Percentiles rank a stretch among this genome's conserved stretches.
Evolutionary conservation across 139 green algal genomes (phyloP).

Genomic region (Pycnococcus provasolii): DNA sequence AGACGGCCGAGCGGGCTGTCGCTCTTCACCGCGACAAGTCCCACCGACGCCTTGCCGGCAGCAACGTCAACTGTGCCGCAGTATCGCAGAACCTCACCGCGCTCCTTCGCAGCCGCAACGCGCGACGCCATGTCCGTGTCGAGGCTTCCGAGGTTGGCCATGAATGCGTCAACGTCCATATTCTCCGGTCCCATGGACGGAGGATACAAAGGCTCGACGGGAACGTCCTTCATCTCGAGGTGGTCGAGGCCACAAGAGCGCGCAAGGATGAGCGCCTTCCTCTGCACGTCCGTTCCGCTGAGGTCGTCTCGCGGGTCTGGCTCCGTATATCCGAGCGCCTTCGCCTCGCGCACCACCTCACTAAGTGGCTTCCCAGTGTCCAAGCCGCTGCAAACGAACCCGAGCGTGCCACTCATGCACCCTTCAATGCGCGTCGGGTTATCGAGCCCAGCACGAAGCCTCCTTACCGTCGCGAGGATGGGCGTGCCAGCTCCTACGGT

Average conservation of each 20-base stretch:
- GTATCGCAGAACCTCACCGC: constrained; percentile 82
- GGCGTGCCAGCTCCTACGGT: too few relatives aligned
- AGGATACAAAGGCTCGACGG: constrained; percentile 75
- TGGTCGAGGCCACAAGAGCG: constrained; percentile 8
- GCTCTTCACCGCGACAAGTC: constrained; percentile 16
- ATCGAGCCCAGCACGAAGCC: too few relatives aligned
- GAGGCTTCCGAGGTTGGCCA: constrained; percentile 68
- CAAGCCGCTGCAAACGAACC: constrained; percentile 7
- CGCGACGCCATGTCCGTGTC: constrained; percentile 66
- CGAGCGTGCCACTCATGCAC: constrained; percentile 3
- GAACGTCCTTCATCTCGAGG: constrained; percentile 71
- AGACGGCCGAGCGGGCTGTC: constrained; percentile 26
- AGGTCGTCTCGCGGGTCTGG: constrained; percentile 29
- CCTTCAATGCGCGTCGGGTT: not conserved
- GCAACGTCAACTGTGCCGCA: constrained; percentile 79
- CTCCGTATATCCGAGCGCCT: constrained; percentile 24
- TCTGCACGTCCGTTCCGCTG: constrained; percentile 20
- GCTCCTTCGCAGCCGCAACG: constrained; percentile 51
- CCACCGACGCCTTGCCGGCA: constrained; percentile 17
- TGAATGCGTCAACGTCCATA: constrained; percentile 56
- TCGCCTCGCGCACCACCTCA: constrained; percentile 17
- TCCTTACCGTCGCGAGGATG: too few relatives aligned
- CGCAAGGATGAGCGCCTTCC: constrained; percentile 25
- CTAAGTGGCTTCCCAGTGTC: constrained; percentile 16
- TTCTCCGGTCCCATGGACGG: constrained; percentile 37